Conservation (phyloP, 1,139 yeast genomes). For the Nakaseomyces nivariensis region DNA sequence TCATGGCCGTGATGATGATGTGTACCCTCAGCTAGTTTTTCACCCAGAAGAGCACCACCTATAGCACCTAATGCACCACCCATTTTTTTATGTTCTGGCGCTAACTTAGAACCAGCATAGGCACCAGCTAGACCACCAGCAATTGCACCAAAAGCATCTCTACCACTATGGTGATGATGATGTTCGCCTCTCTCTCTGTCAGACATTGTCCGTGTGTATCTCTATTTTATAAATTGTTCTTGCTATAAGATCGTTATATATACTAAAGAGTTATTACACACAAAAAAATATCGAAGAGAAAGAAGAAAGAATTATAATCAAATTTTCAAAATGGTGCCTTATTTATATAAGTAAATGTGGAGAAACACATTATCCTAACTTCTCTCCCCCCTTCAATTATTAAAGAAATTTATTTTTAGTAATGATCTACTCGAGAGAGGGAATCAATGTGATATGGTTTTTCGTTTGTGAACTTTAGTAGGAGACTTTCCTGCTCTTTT, state of each 20-base stretch:
- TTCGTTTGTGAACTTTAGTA: no score
- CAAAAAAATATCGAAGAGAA: no score
- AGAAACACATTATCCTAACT: no score
- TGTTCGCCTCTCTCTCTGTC: neutral
- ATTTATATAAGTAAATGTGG: no score
- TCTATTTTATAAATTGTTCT: neutral
- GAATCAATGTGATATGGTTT: no score
- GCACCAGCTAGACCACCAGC: constrained; percentile 58
- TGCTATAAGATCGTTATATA: neutral
- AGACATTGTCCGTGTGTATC: neutral
- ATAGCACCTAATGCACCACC: constrained; percentile 51
- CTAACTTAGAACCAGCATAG: constrained; percentile 33
- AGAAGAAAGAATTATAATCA: no score
- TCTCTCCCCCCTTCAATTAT: no score
- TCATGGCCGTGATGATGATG: neutral
- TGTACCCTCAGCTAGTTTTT: constrained; percentile 39
- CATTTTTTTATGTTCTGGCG: constrained; percentile 40
- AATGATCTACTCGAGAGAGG: no score
- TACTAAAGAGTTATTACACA: no score
- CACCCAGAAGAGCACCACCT: constrained; percentile 52
- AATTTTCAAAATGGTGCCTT: no score
- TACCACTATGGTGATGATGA: constrained; percentile 35
- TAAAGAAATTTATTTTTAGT: no score
- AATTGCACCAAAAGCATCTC: constrained; percentile 46
- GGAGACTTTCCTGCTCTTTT: no score